phyloP scores from a whole-genome alignment of 768 basidiomycete species.

The Tulasnella sp. region DNA sequence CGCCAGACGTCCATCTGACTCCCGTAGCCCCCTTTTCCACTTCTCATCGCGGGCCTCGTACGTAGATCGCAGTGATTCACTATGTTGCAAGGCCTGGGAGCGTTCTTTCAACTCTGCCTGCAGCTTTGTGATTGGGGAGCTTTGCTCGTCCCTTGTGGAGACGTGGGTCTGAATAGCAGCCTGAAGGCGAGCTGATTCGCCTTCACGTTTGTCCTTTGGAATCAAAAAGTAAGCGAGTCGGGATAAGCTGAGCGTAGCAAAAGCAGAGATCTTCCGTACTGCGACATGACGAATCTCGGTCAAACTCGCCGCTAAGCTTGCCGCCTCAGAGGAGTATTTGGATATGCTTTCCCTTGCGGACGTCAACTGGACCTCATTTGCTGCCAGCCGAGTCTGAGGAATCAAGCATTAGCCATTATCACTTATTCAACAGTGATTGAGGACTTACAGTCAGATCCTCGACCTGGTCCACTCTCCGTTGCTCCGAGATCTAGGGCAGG shows the following conservation, averaged over 20 bases:
- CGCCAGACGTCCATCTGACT: not conserved
- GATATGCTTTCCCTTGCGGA: not conserved
- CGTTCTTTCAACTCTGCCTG: not conserved
- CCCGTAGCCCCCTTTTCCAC: not conserved
- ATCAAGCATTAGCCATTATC: not conserved
- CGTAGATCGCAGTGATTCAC: not conserved
- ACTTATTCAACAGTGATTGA: not conserved
- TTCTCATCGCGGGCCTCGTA: not conserved
- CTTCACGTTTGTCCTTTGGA: not conserved
- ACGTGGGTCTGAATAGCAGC: not conserved
- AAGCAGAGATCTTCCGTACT: not conserved
- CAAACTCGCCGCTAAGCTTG: not conserved
- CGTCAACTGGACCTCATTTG: not conserved
- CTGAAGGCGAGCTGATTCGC: not conserved
- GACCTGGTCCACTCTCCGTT: not conserved
- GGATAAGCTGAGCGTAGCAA: not conserved
- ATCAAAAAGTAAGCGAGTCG: not conserved
- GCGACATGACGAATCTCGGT: not conserved
- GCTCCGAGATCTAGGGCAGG: not conserved
- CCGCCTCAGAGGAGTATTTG: not conserved
- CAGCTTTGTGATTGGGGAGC: not conserved
- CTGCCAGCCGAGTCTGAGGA: not conserved
- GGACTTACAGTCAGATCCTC: not conserved
- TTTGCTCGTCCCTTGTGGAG: not conserved
- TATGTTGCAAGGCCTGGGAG: not conserved